Evolutionary conservation across 139 green algal species (phyloP), one percentile per base, ranked within the genome.

Genomic region (Microglena sp.): DNA sequence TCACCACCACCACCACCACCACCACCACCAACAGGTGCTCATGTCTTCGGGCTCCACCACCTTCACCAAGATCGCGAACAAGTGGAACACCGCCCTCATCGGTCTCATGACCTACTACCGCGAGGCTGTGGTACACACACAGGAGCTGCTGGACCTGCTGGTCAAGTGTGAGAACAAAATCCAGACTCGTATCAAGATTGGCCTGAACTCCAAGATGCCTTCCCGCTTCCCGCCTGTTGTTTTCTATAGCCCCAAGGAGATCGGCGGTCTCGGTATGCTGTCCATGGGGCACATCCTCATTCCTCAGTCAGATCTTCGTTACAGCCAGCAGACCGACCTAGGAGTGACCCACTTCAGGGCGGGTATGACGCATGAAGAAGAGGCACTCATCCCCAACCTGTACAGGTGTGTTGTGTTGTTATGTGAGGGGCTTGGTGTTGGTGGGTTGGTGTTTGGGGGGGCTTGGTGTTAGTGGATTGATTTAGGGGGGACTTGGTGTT

Each of bases 141-240:
- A 95, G 74, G 94, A 99, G 87, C 87, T 99, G 69, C 86, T 99
- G 65, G 94, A 99, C 78, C 78, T 99, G 72, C 81, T 99, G 73
- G 94, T 99, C 62, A 99, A 99, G 89, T 99, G 91, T 68, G 94
- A 99, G 85, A 99, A 96, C 82, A 99, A 99, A 82, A 99, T 99
- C 73, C 94, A 99, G 82, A 99, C 94, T 44, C 75, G 81, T 21
- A 78, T 84, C 66, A 76, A 77, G 68, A 74, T 74, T 62, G 67
- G 67, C 7, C 59, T 74, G 22, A 74, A 74, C 67, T 74, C 67
- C 59, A 74, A 96, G 86, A 99, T 95, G 89, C 90, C 89, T 60
- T 90, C 77, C 1, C 80, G 90, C 36, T 99, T 99, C 84, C 94
- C 94, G 5, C 94, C 94, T 15, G 91, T 97, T 18, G 88, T 99